These are phyloP conservation scores for Benincasa hispida DNA, from an alignment of 306 rosid genomes.

Conservation along the genomic window DNA sequence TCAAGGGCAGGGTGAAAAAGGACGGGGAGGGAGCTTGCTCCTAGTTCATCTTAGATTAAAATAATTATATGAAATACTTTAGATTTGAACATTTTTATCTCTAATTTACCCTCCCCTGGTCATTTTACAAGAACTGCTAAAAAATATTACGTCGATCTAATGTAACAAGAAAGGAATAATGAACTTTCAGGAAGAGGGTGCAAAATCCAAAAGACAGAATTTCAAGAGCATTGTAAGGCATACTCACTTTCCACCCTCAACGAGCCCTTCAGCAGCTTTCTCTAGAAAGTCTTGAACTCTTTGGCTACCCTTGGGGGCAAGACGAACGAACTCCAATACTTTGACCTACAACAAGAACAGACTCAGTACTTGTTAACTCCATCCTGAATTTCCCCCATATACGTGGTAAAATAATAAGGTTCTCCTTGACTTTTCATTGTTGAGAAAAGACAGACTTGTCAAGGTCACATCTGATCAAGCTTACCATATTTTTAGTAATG, in stretches of 20 bases:
- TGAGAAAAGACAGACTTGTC: neutral
- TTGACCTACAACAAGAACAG: conserved; percentile 42
- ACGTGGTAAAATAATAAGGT: neutral
- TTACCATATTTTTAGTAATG: conserved; percentile 78
- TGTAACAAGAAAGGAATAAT: neutral
- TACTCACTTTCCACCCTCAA: conserved; percentile 98
- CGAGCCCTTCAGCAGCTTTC: conserved; percentile 88
- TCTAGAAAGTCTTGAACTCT: conserved; percentile 87
- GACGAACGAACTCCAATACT: conserved; percentile 51
- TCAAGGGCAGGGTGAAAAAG: neutral
- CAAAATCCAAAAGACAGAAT: neutral
- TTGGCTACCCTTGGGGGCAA: conserved; percentile 89
- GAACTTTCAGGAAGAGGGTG: neutral
- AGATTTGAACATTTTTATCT: neutral
- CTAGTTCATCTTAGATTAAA: neutral
- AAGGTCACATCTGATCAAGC: neutral
- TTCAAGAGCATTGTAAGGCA: neutral
- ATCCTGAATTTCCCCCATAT: neutral
- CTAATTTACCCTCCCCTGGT: neutral
- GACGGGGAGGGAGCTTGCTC: neutral
- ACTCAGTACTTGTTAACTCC: neutral
- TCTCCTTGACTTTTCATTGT: neutral
- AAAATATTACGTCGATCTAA: neutral
- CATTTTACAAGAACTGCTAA: neutral
- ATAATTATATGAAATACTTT: neutral